Conservation (phyloP, 495 filamentous ascomycete species). For the Podospora bellae-mahoneyi region DNA sequence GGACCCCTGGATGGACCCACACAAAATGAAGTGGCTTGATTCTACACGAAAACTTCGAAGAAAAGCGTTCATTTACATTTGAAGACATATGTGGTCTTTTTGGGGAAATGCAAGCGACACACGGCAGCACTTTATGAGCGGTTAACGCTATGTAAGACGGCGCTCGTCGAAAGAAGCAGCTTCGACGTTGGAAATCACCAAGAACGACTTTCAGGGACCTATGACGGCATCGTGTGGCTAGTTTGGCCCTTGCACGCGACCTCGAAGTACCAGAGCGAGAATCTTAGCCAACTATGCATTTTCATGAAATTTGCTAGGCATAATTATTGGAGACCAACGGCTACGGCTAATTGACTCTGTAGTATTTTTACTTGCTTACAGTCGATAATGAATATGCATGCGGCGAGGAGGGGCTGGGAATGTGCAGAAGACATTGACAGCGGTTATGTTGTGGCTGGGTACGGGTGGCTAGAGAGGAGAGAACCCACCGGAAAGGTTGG, state of each 20-base stretch:
- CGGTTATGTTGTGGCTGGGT: constrained; percentile 21
- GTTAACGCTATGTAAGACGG: no score
- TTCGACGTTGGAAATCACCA: background rate
- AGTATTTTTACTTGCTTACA: background rate
- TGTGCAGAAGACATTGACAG: background rate
- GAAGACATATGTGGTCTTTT: background rate
- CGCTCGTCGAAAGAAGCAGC: background rate
- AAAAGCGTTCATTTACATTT: background rate
- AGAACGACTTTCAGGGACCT: background rate
- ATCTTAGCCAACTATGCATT: background rate
- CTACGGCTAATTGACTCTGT: no score
- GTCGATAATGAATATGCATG: background rate
- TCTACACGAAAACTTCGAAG: background rate
- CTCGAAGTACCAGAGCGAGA: background rate
- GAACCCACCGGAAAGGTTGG: constrained; percentile 15
- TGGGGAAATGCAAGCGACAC: background rate
- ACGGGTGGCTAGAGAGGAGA: background rate
- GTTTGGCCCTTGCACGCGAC: background rate
- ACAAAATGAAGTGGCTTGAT: background rate
- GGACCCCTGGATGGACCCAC: constrained; percentile 4
- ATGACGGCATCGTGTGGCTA: background rate
- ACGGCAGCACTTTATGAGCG: no score
- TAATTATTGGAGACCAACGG: no score
- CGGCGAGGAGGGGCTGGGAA: background rate
- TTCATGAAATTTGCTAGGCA: background rate